These are phyloP conservation scores for Trichoderma aggressivum DNA, from an alignment of 2,329 filamentous ascomycete species.

Conservation along the genomic window DNA sequence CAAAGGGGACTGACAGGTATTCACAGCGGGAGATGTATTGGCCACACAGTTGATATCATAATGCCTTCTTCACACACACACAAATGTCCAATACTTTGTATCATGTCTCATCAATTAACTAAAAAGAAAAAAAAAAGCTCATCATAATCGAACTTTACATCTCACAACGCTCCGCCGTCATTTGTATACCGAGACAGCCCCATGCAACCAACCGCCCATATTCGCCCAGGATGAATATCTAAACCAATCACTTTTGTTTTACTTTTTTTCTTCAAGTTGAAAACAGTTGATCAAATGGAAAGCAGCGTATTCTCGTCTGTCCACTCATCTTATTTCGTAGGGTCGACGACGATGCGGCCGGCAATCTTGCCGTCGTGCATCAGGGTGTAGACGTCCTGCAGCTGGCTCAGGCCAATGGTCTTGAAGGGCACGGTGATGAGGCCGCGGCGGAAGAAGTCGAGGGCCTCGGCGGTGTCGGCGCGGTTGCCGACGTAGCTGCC, in stretches of 20 bases:
- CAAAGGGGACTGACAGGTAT: not conserved
- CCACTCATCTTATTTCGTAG: conserved; percentile 61
- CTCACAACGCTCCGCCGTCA: not conserved
- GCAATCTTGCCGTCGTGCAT: conserved; percentile 69
- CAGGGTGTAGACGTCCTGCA: conserved; percentile 75
- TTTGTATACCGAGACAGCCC: not conserved
- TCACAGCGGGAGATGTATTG: not conserved
- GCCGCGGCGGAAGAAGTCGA: conserved; percentile 84
- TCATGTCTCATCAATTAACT: conserved; percentile 3
- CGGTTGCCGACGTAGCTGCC: conserved; percentile 93
- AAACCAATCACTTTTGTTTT: not conserved
- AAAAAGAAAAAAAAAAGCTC: not conserved
- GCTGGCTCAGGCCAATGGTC: conserved; percentile 73
- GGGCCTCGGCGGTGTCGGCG: conserved; percentile 79
- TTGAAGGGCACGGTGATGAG: conserved; percentile 87
- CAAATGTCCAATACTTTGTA: not conserved
- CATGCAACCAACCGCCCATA: not conserved
- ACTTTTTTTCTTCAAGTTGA: not conserved
- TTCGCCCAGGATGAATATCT: not conserved
- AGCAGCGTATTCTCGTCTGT: not conserved
- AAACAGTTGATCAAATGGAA: not conserved
- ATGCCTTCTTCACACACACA: not conserved
- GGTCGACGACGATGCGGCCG: conserved; percentile 79
- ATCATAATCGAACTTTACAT: not conserved
- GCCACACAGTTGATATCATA: not conserved